Evolutionary conservation across 441 rosid genomes (phyloP).

Genomic region (Populus hybrid): DNA sequence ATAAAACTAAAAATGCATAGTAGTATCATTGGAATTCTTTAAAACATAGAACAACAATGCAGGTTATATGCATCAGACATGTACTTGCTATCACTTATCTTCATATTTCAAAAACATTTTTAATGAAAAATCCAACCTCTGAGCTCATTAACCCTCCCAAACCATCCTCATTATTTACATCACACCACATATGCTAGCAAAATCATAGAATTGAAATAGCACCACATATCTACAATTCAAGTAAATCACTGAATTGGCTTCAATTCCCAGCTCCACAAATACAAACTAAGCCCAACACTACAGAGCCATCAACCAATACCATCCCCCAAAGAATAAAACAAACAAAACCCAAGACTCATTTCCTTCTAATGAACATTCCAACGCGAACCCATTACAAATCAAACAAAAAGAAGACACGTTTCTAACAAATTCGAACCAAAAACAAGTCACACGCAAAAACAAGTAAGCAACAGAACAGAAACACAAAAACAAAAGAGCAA

Average conservation of each 20-base stretch:
- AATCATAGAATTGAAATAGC: not conserved
- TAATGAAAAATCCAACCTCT: not conserved
- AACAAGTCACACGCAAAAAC: too few species aligned
- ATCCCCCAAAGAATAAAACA: not conserved
- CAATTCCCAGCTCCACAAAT: not conserved
- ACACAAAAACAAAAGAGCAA: slow-evolving; percentile 2
- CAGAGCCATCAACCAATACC: not conserved
- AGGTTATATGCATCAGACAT: not conserved
- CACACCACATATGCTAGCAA: not conserved
- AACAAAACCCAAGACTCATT: not conserved
- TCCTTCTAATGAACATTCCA: not conserved
- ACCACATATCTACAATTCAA: not conserved
- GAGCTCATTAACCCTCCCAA: not conserved
- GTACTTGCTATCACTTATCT: not conserved
- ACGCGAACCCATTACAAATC: not conserved
- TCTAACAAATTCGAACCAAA: not conserved
- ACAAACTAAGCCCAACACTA: not conserved
- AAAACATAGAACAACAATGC: not conserved
- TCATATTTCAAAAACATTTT: not conserved
- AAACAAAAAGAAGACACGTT: not conserved
- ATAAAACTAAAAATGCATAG: not conserved
- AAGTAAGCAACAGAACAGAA: not conserved
- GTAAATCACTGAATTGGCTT: not conserved
- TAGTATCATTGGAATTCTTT: not conserved
- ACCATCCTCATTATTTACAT: not conserved